Conservation (phyloP, 345 rosid species). For the Gossypioides kirkii region DNA sequence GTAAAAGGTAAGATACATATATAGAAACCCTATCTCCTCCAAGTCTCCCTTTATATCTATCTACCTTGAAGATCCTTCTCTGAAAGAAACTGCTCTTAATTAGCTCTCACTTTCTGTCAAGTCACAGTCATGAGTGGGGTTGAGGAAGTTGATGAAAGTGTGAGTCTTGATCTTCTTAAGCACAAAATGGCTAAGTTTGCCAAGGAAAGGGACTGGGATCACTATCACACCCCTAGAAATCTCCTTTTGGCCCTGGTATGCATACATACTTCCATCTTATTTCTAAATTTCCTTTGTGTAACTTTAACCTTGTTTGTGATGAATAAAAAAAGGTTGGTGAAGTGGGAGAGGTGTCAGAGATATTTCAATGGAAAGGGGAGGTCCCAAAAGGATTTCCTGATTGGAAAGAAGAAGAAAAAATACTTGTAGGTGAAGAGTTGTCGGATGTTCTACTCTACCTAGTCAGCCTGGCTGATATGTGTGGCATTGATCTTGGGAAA, state of each 20-base stretch:
- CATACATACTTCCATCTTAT: too few relatives aligned
- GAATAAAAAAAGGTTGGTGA: conserved; percentile 63
- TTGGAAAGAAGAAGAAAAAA: conserved; percentile 82
- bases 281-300: too few relatives aligned
- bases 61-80: too few relatives aligned
- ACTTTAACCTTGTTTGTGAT: background rate
- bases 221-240: conserved; percentile 86
- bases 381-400: conserved; percentile 75
- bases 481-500: conserved; percentile 74
- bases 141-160: conserved; percentile 32
- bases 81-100: too few relatives aligned
- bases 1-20: background rate
- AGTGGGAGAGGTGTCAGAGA: conserved; percentile 88
- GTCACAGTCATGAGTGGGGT: background rate
- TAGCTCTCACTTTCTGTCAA: too few relatives aligned
- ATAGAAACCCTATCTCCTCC: background rate
- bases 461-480: conserved; percentile 75
- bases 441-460: conserved; percentile 89
- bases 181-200: conserved; percentile 75
- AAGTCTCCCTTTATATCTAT: too few relatives aligned
- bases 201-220: conserved; percentile 80
- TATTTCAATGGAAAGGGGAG: conserved; percentile 97
- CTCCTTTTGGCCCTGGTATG: conserved; percentile 81
- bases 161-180: conserved; percentile 61
- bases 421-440: conserved; percentile 81